Percentiles rank a stretch among this genome's conserved stretches.
These are phyloP conservation scores for Aspergillus brasiliensis DNA, from an alignment of 2,329 filamentous ascomycete genomes.

Conservation along the genomic window DNA sequence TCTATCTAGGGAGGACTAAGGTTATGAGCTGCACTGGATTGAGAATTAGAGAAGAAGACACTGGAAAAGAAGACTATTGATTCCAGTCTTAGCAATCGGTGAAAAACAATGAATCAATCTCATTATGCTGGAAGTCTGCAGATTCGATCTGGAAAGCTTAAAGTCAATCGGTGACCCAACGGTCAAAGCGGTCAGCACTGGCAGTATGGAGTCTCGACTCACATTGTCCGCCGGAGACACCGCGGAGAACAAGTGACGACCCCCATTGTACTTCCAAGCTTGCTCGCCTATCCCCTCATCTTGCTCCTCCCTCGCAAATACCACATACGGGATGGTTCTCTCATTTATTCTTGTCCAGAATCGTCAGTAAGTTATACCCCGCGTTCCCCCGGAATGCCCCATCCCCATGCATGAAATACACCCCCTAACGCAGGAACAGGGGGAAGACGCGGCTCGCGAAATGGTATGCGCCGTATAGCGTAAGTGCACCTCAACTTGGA, in stretches of 20 bases:
- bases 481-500: slow-evolving; percentile 38
- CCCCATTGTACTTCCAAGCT: not conserved
- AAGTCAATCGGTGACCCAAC: not conserved
- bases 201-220: slow-evolving; percentile 33
- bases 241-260: slow-evolving; percentile 23
- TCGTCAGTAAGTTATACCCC: slow-evolving; percentile 67
- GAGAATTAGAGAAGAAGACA: too few relatives aligned
- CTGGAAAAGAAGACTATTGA: too few relatives aligned
- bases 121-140: not conserved
- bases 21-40: not conserved
- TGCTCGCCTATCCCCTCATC: not conserved
- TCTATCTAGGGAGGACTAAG: slow-evolving; percentile 8
- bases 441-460: slow-evolving; percentile 98
- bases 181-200: slow-evolving; percentile 27
- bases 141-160: not conserved
- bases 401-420: not conserved
- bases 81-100: too few relatives aligned
- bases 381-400: not conserved
- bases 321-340: slow-evolving; percentile 58
- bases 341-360: slow-evolving; percentile 92
- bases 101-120: not conserved
- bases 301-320: not conserved
- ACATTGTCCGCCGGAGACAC: slow-evolving; percentile 25
- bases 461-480: slow-evolving; percentile 96
- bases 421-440: slow-evolving; percentile 54